phyloP scores from a whole-genome alignment of 352 stramenopile species.

The Phytophthora parvispora region DNA sequence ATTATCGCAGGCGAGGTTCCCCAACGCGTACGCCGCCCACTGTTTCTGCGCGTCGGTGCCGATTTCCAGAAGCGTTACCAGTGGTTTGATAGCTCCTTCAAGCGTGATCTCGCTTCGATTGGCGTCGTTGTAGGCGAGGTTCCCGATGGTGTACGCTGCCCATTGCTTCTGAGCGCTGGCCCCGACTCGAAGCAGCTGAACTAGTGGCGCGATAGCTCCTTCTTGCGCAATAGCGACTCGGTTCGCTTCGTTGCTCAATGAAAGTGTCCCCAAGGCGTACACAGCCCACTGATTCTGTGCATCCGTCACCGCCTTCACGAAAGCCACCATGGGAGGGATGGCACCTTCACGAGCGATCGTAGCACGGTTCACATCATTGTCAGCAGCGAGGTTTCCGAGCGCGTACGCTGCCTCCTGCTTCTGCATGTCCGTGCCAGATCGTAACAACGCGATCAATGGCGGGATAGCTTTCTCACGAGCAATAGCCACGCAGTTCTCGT shows the following conservation, averaged over 20 bases:
- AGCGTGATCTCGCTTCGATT: conserved; percentile 21
- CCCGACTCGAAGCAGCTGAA: conserved; percentile 8
- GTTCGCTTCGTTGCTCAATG: conserved; percentile 9
- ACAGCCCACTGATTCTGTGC: conserved; percentile 10
- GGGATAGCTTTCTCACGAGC: neutral
- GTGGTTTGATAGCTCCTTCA: conserved; percentile 12
- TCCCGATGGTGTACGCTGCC: conserved; percentile 22
- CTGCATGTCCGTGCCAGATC: conserved; percentile 1
- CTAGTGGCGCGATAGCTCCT: neutral
- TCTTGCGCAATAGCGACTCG: conserved; percentile 5
- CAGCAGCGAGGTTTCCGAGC: conserved; percentile 4
- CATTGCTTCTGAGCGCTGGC: conserved; percentile 26
- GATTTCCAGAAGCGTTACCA: conserved; percentile 11
- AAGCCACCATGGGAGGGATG: conserved; percentile 9
- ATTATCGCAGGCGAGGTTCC: conserved; percentile 25
- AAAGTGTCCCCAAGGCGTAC: conserved; percentile 4
- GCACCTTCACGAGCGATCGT: conserved; percentile 1
- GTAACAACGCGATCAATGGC: conserved; percentile 6
- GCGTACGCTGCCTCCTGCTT: conserved; percentile 5
- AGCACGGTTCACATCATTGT: neutral
- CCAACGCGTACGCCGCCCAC: conserved; percentile 20
- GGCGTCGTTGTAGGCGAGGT: conserved; percentile 26
- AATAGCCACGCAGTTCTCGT: neutral
- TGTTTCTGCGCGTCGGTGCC: conserved; percentile 30
- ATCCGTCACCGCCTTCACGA: conserved; percentile 1